These are phyloP conservation scores for Alternaria angustiovoidea DNA, from an alignment of 2,329 filamentous ascomycete species.

Conservation along the genomic window DNA sequence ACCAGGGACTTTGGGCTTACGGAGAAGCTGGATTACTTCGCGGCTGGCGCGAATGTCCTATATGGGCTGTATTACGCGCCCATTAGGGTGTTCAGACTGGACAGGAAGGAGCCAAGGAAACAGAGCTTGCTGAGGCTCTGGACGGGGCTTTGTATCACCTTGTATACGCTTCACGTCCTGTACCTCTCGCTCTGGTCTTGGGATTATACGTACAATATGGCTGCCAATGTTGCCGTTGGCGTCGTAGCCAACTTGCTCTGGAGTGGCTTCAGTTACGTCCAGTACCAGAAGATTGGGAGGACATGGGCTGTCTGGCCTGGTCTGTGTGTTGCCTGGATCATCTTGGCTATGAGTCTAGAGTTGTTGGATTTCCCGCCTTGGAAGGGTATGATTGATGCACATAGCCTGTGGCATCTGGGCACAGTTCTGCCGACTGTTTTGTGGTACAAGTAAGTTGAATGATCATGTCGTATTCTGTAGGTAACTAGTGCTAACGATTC, in stretches of 20 bases:
- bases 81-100: conserved; percentile 83
- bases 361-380: conserved; percentile 91
- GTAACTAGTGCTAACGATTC: conserved; percentile 23
- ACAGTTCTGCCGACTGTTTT: conserved; percentile 87
- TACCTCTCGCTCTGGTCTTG: conserved; percentile 88
- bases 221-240: conserved; percentile 85
- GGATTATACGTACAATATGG: conserved; percentile 99
- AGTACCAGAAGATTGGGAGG: conserved; percentile 75
- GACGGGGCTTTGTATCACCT: conserved; percentile 73
- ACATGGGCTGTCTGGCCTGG: conserved; percentile 90
- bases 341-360: conserved; percentile 94
- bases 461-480: background rate
- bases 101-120: conserved; percentile 62
- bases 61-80: conserved; percentile 90
- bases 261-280: conserved; percentile 80
- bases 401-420: conserved; percentile 94
- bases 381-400: conserved; percentile 84
- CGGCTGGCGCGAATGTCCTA: conserved; percentile 84
- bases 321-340: conserved; percentile 89
- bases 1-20: conserved; percentile 84
- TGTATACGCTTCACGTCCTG: conserved; percentile 79
- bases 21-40: conserved; percentile 97
- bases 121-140: conserved; percentile 72
- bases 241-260: conserved; percentile 83
- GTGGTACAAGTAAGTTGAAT: conserved; percentile 86